Evolutionary conservation across 179 eudicot genomes (phyloP).

Genomic region (Vitellaria paradoxa): DNA sequence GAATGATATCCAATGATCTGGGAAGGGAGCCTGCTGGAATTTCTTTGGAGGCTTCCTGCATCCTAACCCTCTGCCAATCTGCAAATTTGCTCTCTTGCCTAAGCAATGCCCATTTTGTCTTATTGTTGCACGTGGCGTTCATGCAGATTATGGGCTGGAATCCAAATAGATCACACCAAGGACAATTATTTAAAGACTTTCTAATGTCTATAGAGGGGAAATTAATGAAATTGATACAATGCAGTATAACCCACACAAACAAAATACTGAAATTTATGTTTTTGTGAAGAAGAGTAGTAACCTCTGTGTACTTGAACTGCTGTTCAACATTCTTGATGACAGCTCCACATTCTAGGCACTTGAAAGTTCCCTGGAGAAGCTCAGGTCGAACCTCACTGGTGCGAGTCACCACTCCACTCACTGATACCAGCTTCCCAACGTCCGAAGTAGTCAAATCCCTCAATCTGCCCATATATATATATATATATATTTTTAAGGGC

Average conservation of each 20-base stretch:
- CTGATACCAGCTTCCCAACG: slow-evolving; percentile 80
- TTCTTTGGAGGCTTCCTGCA: slow-evolving; percentile 96
- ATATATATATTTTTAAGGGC: background rate
- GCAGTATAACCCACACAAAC: background rate
- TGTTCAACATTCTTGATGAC: slow-evolving; percentile 84
- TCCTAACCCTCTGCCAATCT: slow-evolving; percentile 97
- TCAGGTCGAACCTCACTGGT: slow-evolving; percentile 98
- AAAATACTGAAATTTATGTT: background rate
- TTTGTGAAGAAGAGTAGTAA: slow-evolving; percentile 18
- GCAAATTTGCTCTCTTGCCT: slow-evolving; percentile 95
- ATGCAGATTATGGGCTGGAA: slow-evolving; percentile 87
- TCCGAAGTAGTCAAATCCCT: slow-evolving; percentile 83
- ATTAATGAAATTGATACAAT: background rate
- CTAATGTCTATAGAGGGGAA: background rate
- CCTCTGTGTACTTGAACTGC: slow-evolving; percentile 97
- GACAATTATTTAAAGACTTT: background rate
- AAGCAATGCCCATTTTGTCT: slow-evolving; percentile 68
- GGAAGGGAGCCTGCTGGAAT: slow-evolving; percentile 98
- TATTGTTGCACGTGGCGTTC: slow-evolving; percentile 76
- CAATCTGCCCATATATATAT: slow-evolving; percentile 50
- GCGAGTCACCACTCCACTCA: slow-evolving; percentile 91
- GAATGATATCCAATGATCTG: slow-evolving; percentile 85
- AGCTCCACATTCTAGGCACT: slow-evolving; percentile 82
- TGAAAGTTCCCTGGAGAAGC: slow-evolving; percentile 87
- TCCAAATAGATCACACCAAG: background rate